Base-by-base conservation (phyloP, 352 stramenopile species). In the Globisporangium nunn region DNA sequence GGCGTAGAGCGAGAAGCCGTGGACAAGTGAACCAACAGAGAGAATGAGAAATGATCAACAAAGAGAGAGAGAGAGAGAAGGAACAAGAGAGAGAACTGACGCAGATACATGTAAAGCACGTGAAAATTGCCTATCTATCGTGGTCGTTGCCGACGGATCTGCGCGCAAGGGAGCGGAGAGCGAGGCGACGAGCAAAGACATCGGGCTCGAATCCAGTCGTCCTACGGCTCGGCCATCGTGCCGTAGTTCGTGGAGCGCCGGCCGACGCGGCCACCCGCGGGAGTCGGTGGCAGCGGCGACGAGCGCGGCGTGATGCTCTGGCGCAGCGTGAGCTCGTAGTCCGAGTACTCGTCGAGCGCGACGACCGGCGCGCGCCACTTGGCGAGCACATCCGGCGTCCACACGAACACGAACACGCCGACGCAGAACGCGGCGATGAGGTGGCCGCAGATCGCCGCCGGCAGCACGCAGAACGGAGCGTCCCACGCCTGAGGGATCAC, bases 351-450 rank as follows among this genome's bases (percentile, higher is more conserved):
- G n/a, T 88, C 77, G 47, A 90, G 78, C 47, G 79, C 63, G 50
- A 85, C 54, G 29, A 90, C 75, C 0, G 75, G 80, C 28, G 75
- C 63, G 31, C 81, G 62, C 77, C 78, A 91, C 63, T 87, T 86
- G 49, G 78, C 78, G n/a, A 91, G 52, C 54, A 91, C 70, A 39
- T 90, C 84, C 8, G 84, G 84, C 6, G 84, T 93, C 79, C 81
- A 91, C 8, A 91, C 79, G 53, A 91, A 90, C 31, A 91, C 58
- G 53, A 93, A 91, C 1, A 91, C 81, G 18, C 81, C 81, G 30
- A 93, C 69, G 57, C 84, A 93, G 52, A 93, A 93, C 28, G 74
- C 69, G 12, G 74, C 74, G 49, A 93, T 93, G 64, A 93, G 63
- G 57, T 93, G 84, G 56, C 81, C 84, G 52, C 84, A 91, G 30